Conservation (phyloP, 129 eudicot genomes). For the Flaveria ramosissima region DNA sequence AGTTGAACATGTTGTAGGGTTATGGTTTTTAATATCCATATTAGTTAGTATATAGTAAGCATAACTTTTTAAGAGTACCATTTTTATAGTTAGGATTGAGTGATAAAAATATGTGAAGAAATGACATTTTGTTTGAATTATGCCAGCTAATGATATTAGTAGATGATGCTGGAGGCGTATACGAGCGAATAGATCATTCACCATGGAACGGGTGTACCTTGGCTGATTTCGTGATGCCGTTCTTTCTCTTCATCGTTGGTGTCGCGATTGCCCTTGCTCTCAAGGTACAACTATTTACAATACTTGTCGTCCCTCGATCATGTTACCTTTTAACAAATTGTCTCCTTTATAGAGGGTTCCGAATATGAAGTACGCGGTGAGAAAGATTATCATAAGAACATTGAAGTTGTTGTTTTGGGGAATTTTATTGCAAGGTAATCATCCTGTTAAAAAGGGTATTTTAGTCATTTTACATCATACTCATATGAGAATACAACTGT, state of each 20-base stretch:
- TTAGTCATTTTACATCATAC: background rate
- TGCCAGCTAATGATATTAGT: slow-evolving; percentile 79
- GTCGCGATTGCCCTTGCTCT: slow-evolving; percentile 87
- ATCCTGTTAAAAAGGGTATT: background rate
- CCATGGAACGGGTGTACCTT: slow-evolving; percentile 92
- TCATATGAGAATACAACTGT: background rate
- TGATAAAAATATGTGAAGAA: too few species aligned
- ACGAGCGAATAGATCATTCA: slow-evolving; percentile 68
- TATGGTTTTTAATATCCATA: background rate
- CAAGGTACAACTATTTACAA: slow-evolving; percentile 41
- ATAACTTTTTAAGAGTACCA: too few species aligned
- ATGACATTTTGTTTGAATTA: background rate
- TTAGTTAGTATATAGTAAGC: too few species aligned
- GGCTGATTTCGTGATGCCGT: slow-evolving; percentile 92
- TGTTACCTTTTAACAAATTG: background rate
- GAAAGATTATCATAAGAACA: slow-evolving; percentile 64
- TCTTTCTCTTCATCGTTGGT: slow-evolving; percentile 85
- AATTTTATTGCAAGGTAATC: slow-evolving; percentile 73
- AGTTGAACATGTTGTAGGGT: background rate
- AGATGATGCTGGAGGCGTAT: slow-evolving; percentile 77
- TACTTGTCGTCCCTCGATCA: background rate
- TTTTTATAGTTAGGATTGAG: background rate
- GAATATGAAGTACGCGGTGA: slow-evolving; percentile 49
- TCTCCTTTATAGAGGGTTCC: slow-evolving; percentile 56
- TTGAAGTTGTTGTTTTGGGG: slow-evolving; percentile 88